Base-by-base conservation (phyloP, 2,329 filamentous ascomycete genomes). In the Xylariaceae sp. region DNA sequence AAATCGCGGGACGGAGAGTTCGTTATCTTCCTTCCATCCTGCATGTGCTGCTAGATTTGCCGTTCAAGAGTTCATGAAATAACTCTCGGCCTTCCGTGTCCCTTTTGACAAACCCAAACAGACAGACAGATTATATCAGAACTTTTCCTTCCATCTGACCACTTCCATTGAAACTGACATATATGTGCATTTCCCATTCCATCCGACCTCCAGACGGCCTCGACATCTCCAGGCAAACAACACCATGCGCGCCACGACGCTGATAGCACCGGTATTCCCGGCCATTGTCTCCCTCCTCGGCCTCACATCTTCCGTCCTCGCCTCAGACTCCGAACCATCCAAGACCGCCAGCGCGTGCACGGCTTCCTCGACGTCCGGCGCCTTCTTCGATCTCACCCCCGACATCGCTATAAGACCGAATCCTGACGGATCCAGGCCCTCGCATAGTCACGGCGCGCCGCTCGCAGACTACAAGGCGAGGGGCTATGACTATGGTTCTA, bases 401-500 rank as follows among this genome's bases (percentile, higher is more conserved):
- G 82, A 84, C 65, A 80, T 75, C 42, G 82, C 82, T 35, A 70
- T 78, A 34, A 71, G 70, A 57, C 67, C 71, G 13, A 70, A 74
- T 3, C 72, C 75, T 18, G 76, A 80, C 51, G 77, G 74, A 4
- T 69, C 71, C 35, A 80, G 80, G 66, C 69, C 75, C 11, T 73
- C 76, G 1, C 60, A 67, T 51, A 68, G 63, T 62, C 77, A 75
- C 63, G 75, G 75, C 11, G 72, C 71, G 34, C 73, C 75, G 9
- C 73, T 74, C 8, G 74, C 76, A 37, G 82, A 85, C 70, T 86
- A 86, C 72, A 80, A 84, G 64, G 85, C 88, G 6, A 82, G 82
- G 60, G 90, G 90, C 39, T 88, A 86, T 72, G 90, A 93, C 74
- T 90, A 92, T 66, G 85, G 83, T 63, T 84, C 85, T 64, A 93